Conservation (phyloP, 2,329 filamentous ascomycete genomes). For the Claviceps cyperi region DNA sequence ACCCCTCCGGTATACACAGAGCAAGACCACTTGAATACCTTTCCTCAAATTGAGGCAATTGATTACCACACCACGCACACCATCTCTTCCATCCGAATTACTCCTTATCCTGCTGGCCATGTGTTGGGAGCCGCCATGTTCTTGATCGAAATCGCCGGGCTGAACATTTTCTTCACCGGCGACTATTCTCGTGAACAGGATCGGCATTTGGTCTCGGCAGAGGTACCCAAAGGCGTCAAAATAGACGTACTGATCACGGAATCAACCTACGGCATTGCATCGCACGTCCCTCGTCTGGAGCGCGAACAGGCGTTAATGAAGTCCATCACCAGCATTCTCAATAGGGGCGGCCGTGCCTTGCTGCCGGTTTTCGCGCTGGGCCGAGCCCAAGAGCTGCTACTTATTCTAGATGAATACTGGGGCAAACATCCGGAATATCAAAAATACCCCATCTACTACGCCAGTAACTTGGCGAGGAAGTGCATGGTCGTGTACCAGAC, state of each 20-base stretch:
- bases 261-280: conserved; percentile 91
- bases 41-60: conserved; percentile 89
- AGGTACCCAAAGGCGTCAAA: conserved; percentile 77
- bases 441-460: conserved; percentile 91
- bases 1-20: conserved; percentile 83
- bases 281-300: conserved; percentile 79
- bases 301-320: conserved; percentile 92
- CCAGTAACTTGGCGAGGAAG: conserved; percentile 83
- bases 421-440: conserved; percentile 76
- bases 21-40: conserved; percentile 85
- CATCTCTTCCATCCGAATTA: conserved; percentile 90
- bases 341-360: conserved; percentile 79
- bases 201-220: conserved; percentile 84
- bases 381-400: conserved; percentile 78
- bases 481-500: conserved; percentile 99
- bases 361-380: conserved; percentile 94
- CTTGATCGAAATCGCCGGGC: conserved; percentile 86
- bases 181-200: conserved; percentile 96
- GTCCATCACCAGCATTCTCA: conserved; percentile 78
- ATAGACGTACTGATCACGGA: conserved; percentile 96
- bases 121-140: conserved; percentile 99
- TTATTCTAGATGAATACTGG: conserved; percentile 98
- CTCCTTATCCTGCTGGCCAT: conserved; percentile 91
- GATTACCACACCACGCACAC: conserved; percentile 98
- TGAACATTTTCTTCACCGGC: conserved; percentile 94